These are phyloP conservation scores for Hyphopichia homilentoma DNA, from an alignment of 805 yeast genomes.

Conservation along the genomic window DNA sequence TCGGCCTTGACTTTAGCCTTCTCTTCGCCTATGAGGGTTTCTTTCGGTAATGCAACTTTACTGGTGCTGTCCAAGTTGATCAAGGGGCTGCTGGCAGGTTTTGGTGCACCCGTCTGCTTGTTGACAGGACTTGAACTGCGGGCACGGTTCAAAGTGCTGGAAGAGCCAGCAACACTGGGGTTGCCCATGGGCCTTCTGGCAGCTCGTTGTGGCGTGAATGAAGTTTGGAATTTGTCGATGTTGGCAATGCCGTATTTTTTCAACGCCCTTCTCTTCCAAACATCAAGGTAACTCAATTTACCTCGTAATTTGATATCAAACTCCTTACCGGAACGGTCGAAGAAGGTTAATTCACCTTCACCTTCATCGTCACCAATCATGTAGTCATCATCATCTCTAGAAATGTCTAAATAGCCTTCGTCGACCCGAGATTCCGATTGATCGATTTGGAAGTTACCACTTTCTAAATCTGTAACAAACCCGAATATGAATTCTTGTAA, in stretches of 20 bases:
- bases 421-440: conserved; percentile 27
- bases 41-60: conserved; percentile 34
- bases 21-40: conserved; percentile 35
- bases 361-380: conserved; percentile 45
- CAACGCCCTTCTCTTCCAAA: conserved; percentile 39
- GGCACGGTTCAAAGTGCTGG: conserved; percentile 11
- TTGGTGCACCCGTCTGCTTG: neutral
- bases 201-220: conserved; percentile 33
- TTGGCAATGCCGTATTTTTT: conserved; percentile 35
- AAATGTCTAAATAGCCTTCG: conserved; percentile 33
- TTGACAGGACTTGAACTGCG: neutral
- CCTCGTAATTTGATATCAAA: conserved; percentile 26
- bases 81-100: conserved; percentile 12
- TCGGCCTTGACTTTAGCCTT: conserved; percentile 4
- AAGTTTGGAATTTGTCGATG: conserved; percentile 31
- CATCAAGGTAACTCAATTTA: conserved; percentile 37
- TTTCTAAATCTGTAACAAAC: conserved; percentile 38
- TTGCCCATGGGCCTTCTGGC: conserved; percentile 4
- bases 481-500: conserved; percentile 39
- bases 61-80: conserved; percentile 24
- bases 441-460: conserved; percentile 39
- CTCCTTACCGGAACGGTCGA: conserved; percentile 34
- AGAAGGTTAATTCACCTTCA: conserved; percentile 38
- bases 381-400: conserved; percentile 38
- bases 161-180: conserved; percentile 6